Conservation (phyloP, 176 grass and related monocot genomes). For the Aegilops sharonensis region DNA sequence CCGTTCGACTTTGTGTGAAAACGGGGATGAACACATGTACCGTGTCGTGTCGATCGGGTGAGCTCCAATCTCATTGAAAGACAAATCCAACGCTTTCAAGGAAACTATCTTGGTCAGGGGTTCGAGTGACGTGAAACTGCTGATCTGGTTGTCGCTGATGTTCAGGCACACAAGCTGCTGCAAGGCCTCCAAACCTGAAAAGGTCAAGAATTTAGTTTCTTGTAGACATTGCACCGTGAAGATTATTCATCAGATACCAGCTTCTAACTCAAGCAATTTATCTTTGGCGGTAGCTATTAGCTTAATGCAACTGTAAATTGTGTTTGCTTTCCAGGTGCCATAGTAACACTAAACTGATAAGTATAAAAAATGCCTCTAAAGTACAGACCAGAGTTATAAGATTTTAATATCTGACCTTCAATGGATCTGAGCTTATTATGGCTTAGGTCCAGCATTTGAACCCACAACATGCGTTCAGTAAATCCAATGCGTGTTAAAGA, state of each 20-base stretch:
- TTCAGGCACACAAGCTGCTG: slow-evolving; percentile 87
- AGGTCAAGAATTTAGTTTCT: slow-evolving; percentile 25
- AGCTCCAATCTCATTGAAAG: slow-evolving; percentile 75
- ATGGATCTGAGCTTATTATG: slow-evolving; percentile 73
- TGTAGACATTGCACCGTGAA: neutral
- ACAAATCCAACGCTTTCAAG: slow-evolving; percentile 81
- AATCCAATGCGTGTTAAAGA: slow-evolving; percentile 71
- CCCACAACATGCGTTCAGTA: slow-evolving; percentile 70
- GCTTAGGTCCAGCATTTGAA: slow-evolving; percentile 92
- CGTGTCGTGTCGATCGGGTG: slow-evolving; percentile 64
- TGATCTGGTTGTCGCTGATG: slow-evolving; percentile 69
- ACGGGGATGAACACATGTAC: slow-evolving; percentile 72
- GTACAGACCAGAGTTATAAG: slow-evolving; percentile 10
- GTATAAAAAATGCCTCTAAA: neutral
- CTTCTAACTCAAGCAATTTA: slow-evolving; percentile 10
- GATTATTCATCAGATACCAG: slow-evolving; percentile 6
- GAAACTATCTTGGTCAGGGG: slow-evolving; percentile 59
- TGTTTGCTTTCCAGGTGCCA: neutral
- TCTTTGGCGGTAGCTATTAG: neutral
- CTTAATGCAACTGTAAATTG: neutral
- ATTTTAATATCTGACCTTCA: slow-evolving; percentile 51
- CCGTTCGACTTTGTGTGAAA: slow-evolving; percentile 58
- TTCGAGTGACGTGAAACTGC: slow-evolving; percentile 78
- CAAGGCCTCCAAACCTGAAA: slow-evolving; percentile 83
- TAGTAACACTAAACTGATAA: neutral